Percentiles rank a stretch among this genome's conserved stretches.
These are phyloP conservation scores for Nicotiana undulata DNA, from an alignment of 257 asterid genomes.

Conservation along the genomic window DNA sequence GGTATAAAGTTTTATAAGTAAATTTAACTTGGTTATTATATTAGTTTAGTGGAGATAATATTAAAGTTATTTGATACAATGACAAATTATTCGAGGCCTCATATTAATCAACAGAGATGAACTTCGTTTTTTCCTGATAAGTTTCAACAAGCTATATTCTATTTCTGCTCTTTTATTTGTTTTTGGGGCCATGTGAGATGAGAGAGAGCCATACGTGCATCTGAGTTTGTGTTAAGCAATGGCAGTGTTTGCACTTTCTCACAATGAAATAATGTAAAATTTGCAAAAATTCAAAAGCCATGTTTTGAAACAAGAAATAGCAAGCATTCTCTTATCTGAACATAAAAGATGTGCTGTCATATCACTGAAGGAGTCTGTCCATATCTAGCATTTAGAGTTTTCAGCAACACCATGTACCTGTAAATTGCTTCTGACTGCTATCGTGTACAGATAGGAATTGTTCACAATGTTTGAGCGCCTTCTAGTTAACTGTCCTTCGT, in stretches of 20 bases:
- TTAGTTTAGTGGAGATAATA: neutral
- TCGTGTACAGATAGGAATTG: conserved; percentile 58
- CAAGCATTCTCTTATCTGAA: neutral
- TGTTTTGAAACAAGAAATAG: neutral
- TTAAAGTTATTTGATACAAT: neutral
- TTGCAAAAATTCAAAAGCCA: neutral
- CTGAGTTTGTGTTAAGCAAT: neutral
- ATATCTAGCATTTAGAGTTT: conserved; percentile 5
- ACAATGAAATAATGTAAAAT: neutral
- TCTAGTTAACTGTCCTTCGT: conserved; percentile 92
- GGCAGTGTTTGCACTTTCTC: neutral
- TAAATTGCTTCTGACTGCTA: conserved; percentile 56
- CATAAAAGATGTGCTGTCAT: neutral
- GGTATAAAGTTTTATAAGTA: neutral
- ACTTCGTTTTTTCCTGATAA: neutral
- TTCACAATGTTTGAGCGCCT: conserved; percentile 83
- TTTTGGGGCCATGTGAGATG: neutral
- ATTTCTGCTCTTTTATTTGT: neutral
- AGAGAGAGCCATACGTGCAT: neutral
- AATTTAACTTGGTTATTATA: neutral
- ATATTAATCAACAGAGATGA: neutral
- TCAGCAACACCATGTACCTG: conserved; percentile 47
- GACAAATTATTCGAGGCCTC: conserved; percentile 1
- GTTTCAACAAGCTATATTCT: neutral
- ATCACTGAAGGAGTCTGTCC: neutral